Evolutionary conservation across 2,329 filamentous ascomycete genomes (phyloP).

Genomic region (Epichloe scottii): DNA sequence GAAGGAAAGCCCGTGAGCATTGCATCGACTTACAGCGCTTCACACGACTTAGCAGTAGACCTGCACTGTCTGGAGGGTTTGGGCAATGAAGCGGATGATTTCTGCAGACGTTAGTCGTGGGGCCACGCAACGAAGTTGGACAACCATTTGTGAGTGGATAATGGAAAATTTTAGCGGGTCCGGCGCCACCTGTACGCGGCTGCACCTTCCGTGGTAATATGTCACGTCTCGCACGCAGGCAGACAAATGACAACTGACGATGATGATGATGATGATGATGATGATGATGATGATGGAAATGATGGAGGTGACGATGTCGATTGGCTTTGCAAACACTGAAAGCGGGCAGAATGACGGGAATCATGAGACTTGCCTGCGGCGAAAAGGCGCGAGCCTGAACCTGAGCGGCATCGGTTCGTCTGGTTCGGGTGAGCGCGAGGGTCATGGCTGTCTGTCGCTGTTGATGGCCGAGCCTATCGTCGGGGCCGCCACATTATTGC

Average conservation of each 20-base stretch:
- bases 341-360: background rate
- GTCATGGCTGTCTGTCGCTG: background rate
- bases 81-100: constrained; percentile 7
- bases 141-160: too few relatives aligned
- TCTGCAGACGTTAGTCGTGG: constrained; percentile 8
- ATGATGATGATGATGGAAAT: background rate
- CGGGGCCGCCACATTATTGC: background rate
- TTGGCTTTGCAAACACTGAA: background rate
- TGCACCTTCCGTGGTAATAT: background rate
- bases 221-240: background rate
- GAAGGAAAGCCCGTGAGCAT: background rate
- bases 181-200: background rate
- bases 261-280: too few relatives aligned
- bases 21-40: background rate
- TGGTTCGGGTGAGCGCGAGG: background rate
- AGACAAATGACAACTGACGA: background rate
- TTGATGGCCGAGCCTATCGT: background rate
- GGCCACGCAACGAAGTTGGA: background rate
- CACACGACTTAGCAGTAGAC: background rate
- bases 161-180: background rate
- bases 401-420: background rate
- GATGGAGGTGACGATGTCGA: too few relatives aligned
- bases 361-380: background rate
- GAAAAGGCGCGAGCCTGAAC: background rate
- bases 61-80: background rate